Evolutionary conservation across 2,329 filamentous ascomycete species (phyloP).

Genomic region (Pseudogymnoascus sp.): DNA sequence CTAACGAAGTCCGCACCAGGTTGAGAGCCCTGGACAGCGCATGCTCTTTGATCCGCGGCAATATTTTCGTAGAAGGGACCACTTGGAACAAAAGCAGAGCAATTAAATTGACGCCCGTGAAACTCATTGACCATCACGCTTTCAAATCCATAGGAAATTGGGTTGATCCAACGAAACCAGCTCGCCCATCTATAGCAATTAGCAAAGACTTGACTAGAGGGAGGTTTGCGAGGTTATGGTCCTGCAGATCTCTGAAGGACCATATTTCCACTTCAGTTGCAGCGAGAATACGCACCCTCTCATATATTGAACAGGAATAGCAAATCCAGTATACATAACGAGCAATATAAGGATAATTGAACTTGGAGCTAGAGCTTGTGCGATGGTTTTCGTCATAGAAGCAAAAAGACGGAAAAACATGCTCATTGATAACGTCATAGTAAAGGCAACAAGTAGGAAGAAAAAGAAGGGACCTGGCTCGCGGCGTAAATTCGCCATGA

Average conservation of each 20-base stretch:
- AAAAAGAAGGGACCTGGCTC: conserved; percentile 59
- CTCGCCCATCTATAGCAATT: conserved; percentile 54
- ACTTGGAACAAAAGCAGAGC: conserved; percentile 42
- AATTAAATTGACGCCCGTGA: conserved; percentile 44
- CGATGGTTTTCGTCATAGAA: conserved; percentile 61
- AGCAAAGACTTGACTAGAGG: conserved; percentile 44
- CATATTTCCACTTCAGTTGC: conserved; percentile 19
- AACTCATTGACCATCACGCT: conserved; percentile 64
- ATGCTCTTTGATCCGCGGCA: conserved; percentile 38
- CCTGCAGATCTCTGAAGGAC: conserved; percentile 49
- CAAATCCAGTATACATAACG: conserved; percentile 46
- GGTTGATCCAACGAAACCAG: conserved; percentile 58
- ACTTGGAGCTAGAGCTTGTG: conserved; percentile 53
- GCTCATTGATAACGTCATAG: conserved; percentile 48
- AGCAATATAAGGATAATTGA: conserved; percentile 52
- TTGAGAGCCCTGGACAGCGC: conserved; percentile 47
- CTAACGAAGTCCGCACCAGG: conserved; percentile 39
- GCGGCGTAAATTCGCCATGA: conserved; percentile 63
- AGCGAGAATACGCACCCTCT: neutral
- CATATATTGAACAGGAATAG: conserved; percentile 28
- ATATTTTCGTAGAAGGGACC: conserved; percentile 29
- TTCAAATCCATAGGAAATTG: conserved; percentile 62
- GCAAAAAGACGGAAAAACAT: conserved; percentile 80
- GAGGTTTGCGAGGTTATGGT: conserved; percentile 47
- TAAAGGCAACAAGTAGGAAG: conserved; percentile 40